A percentile compares a stretch with the other conserved stretches of the same genome.
phyloP scores from a whole-genome alignment of 495 filamentous ascomycete species.

The Umbilicaria muhlenbergii region DNA sequence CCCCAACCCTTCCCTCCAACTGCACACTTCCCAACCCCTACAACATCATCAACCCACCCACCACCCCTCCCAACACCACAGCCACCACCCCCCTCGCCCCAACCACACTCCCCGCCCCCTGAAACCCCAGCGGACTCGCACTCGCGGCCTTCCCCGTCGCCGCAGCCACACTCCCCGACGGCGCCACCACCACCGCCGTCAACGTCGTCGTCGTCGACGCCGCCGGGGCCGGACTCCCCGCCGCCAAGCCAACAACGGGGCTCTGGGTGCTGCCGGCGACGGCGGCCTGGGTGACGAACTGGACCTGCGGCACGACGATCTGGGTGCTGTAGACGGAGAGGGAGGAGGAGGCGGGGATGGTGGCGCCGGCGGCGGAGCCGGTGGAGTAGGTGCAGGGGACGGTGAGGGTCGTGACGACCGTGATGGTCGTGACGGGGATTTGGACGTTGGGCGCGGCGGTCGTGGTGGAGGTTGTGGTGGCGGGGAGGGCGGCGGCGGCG shows the following conservation, averaged over 20 bases:
- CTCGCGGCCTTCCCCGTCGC: no score
- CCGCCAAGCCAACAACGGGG: constrained; percentile 30
- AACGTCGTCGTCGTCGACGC: constrained; percentile 1
- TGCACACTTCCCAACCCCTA: no score
- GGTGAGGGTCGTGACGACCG: constrained; percentile 43
- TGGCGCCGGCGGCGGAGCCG: constrained; percentile 7
- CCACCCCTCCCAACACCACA: no score
- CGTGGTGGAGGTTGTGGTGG: constrained; percentile 26
- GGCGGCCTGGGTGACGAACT: constrained; percentile 40
- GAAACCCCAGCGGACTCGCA: no score
- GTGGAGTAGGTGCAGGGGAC: constrained; percentile 33
- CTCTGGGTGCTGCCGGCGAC: constrained; percentile 23
- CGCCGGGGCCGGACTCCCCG: constrained; percentile 27
- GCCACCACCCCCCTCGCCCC: no score
- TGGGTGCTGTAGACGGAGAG: constrained; percentile 38
- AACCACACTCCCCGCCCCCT: no score
- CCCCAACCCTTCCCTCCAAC: no score
- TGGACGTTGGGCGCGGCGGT: constrained; percentile 36
- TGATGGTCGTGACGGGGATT: constrained; percentile 24
- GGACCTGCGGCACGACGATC: constrained; percentile 59
- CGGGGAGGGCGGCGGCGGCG: constrained; percentile 17
- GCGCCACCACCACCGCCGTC: no score
- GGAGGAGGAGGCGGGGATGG: constrained; percentile 16
- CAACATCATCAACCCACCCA: no score
- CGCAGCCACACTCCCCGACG: no score